Percentiles rank a stretch among this genome's conserved stretches.
Conservation (phyloP, 2,329 filamentous ascomycete genomes). For the Aspergillus sp. region DNA sequence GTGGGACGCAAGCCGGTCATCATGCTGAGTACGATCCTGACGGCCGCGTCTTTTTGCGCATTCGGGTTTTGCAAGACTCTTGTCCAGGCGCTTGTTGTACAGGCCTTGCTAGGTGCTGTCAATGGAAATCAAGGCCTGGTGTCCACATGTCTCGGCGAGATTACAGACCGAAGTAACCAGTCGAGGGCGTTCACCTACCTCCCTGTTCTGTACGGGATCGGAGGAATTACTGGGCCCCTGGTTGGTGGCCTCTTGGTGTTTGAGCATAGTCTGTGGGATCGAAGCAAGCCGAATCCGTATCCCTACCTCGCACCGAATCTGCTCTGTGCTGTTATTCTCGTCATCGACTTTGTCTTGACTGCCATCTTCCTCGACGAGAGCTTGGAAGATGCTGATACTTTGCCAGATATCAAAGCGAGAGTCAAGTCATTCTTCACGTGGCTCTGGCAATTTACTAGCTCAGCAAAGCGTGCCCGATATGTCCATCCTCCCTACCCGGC, state of each 20-base stretch:
- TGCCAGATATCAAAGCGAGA: conserved; percentile 60
- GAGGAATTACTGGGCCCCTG: conserved; percentile 87
- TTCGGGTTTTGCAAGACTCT: conserved; percentile 85
- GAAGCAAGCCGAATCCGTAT: conserved; percentile 56
- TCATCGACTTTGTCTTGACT: conserved; percentile 69
- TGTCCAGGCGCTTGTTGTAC: conserved; percentile 81
- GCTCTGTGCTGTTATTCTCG: conserved; percentile 68
- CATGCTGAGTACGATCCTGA: conserved; percentile 75
- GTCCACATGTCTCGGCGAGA: conserved; percentile 87
- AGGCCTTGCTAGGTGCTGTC: conserved; percentile 84
- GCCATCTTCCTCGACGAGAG: conserved; percentile 86
- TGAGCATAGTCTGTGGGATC: conserved; percentile 55
- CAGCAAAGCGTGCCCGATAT: conserved; percentile 57
- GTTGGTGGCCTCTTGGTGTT: conserved; percentile 83
- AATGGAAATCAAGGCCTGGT: conserved; percentile 96
- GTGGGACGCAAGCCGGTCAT: conserved; percentile 81
- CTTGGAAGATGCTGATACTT: conserved; percentile 61
- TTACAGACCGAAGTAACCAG: conserved; percentile 94
- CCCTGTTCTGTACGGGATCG: conserved; percentile 92
- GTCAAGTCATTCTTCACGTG: conserved; percentile 62
- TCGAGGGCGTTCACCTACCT: conserved; percentile 90
- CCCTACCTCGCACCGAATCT: conserved; percentile 87
- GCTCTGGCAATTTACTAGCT: conserved; percentile 67
- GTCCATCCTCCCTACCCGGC: conserved; percentile 38
- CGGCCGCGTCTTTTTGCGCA: conserved; percentile 74